Conservation (phyloP, 352 stramenopile genomes). For the Phytopythium sindhum region DNA sequence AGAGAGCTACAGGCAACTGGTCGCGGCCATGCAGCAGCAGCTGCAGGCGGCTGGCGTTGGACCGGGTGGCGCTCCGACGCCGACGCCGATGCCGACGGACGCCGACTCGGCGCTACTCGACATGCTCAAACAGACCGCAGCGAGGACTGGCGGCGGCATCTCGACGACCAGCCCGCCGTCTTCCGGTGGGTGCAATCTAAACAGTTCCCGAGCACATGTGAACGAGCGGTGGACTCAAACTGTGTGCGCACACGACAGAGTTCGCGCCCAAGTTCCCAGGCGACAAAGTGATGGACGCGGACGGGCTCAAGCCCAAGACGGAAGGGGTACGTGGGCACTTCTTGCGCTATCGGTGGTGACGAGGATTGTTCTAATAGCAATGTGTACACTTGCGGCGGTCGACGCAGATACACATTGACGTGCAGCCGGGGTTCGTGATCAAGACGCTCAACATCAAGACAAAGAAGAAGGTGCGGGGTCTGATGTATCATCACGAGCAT, state of each 20-base stretch:
- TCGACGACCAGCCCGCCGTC: background rate
- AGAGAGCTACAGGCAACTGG: slow-evolving; percentile 54
- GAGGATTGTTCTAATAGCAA: background rate
- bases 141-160: background rate
- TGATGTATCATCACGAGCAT: background rate
- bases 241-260: slow-evolving; percentile 14
- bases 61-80: background rate
- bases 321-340: slow-evolving; percentile 44
- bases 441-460: slow-evolving; percentile 61
- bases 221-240: background rate
- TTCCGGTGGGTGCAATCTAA: background rate
- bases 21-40: slow-evolving; percentile 65
- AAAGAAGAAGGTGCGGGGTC: slow-evolving; percentile 51
- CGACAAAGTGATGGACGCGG: slow-evolving; percentile 65
- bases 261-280: slow-evolving; percentile 69
- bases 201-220: background rate
- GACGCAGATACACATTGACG: slow-evolving; percentile 64
- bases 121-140: slow-evolving; percentile 35
- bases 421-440: slow-evolving; percentile 76
- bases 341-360: background rate
- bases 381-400: background rate
- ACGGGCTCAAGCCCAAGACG: slow-evolving; percentile 46
- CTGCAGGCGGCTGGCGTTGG: slow-evolving; percentile 27
- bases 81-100: slow-evolving; percentile 5
- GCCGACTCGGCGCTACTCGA: slow-evolving; percentile 43